phyloP scores from a whole-genome alignment of 2,329 filamentous ascomycete species.

The Ilyonectria robusta region DNA sequence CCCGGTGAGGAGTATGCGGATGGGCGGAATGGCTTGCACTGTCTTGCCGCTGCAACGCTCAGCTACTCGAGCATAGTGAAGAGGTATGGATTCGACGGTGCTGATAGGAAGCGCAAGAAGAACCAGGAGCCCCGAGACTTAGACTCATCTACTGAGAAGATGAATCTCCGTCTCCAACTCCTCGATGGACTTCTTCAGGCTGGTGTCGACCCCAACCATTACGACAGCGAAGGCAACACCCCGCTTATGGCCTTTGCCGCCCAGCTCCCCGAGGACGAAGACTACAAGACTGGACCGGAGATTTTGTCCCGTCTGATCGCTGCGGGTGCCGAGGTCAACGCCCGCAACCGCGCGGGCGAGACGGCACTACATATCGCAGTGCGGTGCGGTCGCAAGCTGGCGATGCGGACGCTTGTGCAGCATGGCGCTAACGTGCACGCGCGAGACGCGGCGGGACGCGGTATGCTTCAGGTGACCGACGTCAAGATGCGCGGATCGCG shows the following conservation, averaged over 20 bases:
- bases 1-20: conserved; percentile 50
- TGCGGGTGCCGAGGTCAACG: conserved; percentile 61
- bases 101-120: conserved; percentile 22
- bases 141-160: conserved; percentile 52
- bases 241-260: conserved; percentile 70
- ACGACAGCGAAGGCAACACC: conserved; percentile 66
- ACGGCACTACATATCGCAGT: conserved; percentile 70
- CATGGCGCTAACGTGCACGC: conserved; percentile 63
- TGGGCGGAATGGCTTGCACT: conserved; percentile 71
- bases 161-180: conserved; percentile 48
- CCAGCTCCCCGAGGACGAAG: conserved; percentile 65
- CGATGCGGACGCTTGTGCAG: conserved; percentile 62
- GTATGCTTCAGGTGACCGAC: conserved; percentile 63
- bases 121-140: conserved; percentile 39
- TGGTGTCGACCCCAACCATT: conserved; percentile 65
- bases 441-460: conserved; percentile 59
- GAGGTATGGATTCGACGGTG: conserved; percentile 45
- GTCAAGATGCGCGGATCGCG: conserved; percentile 52
- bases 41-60: conserved; percentile 68
- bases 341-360: conserved; percentile 68
- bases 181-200: conserved; percentile 52
- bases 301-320: conserved; percentile 62
- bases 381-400: conserved; percentile 66
- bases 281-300: conserved; percentile 61
- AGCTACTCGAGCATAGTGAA: conserved; percentile 56